Conservation (phyloP, 495 filamentous ascomycete genomes). For the Hypoxylon rickii region DNA sequence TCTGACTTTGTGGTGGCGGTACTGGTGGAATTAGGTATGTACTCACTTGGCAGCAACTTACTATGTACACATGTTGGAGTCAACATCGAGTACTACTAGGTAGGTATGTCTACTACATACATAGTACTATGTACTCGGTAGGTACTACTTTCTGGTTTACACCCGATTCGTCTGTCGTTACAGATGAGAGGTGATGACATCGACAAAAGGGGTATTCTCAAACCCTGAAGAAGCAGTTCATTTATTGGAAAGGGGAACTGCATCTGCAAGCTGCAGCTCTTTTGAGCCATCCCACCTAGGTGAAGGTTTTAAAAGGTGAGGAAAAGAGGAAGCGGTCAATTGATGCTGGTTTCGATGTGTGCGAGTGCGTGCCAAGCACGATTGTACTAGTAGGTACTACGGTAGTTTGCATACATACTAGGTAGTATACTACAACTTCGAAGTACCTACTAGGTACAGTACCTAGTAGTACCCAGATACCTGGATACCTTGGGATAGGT, state of each 20-base stretch:
- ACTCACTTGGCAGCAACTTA: background rate
- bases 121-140: no score
- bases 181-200: background rate
- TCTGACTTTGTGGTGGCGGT: background rate
- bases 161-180: background rate
- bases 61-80: no score
- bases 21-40: background rate
- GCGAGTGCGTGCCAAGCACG: no score
- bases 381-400: no score
- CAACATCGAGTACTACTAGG: no score
- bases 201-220: background rate
- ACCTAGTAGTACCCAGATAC: background rate
- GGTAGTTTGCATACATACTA: no score
- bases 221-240: background rate
- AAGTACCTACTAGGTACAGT: no score
- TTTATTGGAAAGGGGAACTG: conserved; percentile 23
- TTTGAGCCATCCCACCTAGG: background rate
- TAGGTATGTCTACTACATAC: no score
- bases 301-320: no score
- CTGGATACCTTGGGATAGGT: background rate
- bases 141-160: background rate
- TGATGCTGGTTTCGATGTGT: no score
- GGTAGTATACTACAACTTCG: no score
- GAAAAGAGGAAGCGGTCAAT: conserved; percentile 18
- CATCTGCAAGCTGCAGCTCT: conserved; percentile 16